Base-by-base conservation (phyloP, 164 flowering plant genomes). In the Vitis cinerea region DNA sequence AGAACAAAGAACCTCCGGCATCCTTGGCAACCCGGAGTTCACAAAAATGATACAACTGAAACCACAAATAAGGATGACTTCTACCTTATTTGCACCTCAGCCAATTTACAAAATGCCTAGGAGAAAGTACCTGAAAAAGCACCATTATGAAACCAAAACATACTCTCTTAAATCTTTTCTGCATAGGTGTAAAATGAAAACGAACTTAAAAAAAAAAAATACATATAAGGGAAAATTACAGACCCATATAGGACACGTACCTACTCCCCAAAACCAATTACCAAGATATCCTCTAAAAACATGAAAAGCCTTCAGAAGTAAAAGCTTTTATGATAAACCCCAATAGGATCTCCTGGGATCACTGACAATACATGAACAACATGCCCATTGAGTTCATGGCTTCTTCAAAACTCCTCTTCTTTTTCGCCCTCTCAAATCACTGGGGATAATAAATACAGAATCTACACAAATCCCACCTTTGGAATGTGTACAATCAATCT, bases 401-500 rank as follows among this genome's bases (percentile, higher is more conserved):
- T 82, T 77, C 73, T 84, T 81, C 74, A 76, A 49, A 65, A 78
- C 63, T 65, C 80, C 77, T 79, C 23, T 77, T 75, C 84, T 82
- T 72, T 72, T 77, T 6, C 70, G 82, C 53, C 67, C 83, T 80
- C 61, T 84, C 76, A 89, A 14, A 62, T 81, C 75, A 63, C 82
- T 83, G 23, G 94, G 94, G 64, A 83, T 76, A 50, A 89, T 89
- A 56, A 79, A 86, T 57, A 87, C 89, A 48, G 90, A 82, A 86
- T 89, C 94, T 50, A 89, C 89, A 80, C 94, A 87, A 48, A 89
- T 83, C 30, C 94, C 94, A 16, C 94, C 94, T 79, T 89, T 89
- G 12, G 94, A 87, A 71, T 89, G 94, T 13, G 94, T 89, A 73
- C 94, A 89, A 65, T 89, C 94, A 8, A 89, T 89, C 78, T 89